These are phyloP conservation scores for Ceratocystiopsis minuta DNA, from an alignment of 2,329 filamentous ascomycete genomes.

Conservation along the genomic window DNA sequence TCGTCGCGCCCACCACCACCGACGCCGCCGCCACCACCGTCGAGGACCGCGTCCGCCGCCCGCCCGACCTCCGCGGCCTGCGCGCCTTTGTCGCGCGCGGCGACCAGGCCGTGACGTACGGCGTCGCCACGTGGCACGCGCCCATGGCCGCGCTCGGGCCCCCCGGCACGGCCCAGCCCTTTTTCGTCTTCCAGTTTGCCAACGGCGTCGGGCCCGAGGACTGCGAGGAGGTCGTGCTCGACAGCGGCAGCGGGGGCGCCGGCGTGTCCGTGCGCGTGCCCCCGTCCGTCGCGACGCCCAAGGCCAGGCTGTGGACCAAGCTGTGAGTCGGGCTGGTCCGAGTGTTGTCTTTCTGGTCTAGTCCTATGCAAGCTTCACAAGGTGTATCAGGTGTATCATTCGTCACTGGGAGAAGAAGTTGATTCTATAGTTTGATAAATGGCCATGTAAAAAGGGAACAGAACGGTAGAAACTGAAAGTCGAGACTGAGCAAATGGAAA, in stretches of 20 bases:
- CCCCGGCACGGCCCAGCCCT: constrained; percentile 46
- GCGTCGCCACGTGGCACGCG: constrained; percentile 82
- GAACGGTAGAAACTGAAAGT: no score
- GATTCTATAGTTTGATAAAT: no score
- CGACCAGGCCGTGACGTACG: constrained; percentile 79
- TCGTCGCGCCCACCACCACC: constrained; percentile 63
- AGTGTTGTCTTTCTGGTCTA: no score
- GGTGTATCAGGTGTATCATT: no score
- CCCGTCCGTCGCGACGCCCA: no score
- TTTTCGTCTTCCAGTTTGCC: constrained; percentile 75
- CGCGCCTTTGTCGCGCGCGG: constrained; percentile 64
- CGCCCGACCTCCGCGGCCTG: constrained; percentile 55
- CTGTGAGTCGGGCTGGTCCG: no score
- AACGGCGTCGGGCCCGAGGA: constrained; percentile 73
- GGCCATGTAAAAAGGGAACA: no score
- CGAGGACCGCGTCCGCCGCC: constrained; percentile 33
- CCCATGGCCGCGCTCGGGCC: constrained; percentile 78
- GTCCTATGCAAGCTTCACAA: no score
- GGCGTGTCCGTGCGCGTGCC: constrained; percentile 1
- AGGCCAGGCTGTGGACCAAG: no score
- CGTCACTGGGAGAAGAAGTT: no score
- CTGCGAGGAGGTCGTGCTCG: constrained; percentile 58
- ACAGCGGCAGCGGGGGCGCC: constrained; percentile 1
- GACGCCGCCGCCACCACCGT: constrained; percentile 17
- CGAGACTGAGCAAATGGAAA: no score